Base-by-base conservation (phyloP, 78 protist genomes). In the Dictyostelium capitatum region DNA sequence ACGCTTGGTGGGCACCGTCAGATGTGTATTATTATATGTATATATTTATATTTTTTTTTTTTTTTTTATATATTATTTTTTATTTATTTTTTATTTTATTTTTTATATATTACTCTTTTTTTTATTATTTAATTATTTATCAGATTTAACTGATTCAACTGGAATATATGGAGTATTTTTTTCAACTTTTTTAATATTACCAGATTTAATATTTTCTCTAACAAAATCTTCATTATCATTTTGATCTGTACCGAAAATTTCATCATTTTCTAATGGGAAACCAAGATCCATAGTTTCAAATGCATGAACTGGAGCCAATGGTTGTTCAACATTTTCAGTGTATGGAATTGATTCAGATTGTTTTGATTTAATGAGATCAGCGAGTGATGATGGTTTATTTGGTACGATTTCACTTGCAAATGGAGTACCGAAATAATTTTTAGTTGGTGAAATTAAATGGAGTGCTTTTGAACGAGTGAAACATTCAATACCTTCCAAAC, bases 381-480 rank as follows among this genome's bases (percentile, higher is more conserved):
- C 78, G n/a, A 47, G 23, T 43, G 4, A 1, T 6, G 79, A n/a
- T 17, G 54, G 56, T 67, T 67, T 67, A 32, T 72, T 72, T 75
- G 92, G 92, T 6, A 87, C 74, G 70, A 87, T 87, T 25, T 48
- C 20, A 37, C 72, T 64, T 15, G 14, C 51, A 11, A 2, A 25
- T 23, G 67, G 7, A 4, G 57, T 50, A 43, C 93, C 93, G 20
- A 87, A 87, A 41, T 28, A 54, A 30, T 54, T 43, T 8, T 12
- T 0, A 15, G 79, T 25, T 43, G 56, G 59, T 9, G 41, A 14
- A 30, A 91, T 82, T 30, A 74, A 82, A n/a, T 91, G 95, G 46
- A 80, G 75, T 32, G 90, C 84, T 67, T 91, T 91, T 32, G 90
- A 83, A 67, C 59, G 77, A 19, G 77, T 64, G 65, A 91, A 91